These are phyloP conservation scores for Ogataea wickerhamii DNA, from an alignment of 805 yeast genomes.

Conservation along the genomic window DNA sequence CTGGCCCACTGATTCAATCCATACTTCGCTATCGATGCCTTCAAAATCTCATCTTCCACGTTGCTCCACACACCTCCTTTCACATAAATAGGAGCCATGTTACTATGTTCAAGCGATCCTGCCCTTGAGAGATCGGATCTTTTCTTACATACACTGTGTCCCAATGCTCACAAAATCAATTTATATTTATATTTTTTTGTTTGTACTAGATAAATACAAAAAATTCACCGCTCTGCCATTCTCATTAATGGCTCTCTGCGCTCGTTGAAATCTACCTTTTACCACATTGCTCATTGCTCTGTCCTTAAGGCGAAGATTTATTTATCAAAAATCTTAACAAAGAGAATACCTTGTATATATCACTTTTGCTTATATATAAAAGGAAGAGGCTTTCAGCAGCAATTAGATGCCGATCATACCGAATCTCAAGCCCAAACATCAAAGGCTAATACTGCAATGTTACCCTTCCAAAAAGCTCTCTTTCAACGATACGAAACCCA, in stretches of 20 bases:
- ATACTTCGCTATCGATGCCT: constrained; percentile 89
- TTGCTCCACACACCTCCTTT: constrained; percentile 92
- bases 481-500: constrained; percentile 77
- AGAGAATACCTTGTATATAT: no score
- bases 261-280: no score
- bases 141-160: not conserved
- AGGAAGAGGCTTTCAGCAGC: no score
- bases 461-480: constrained; percentile 75
- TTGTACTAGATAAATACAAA: no score
- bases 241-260: no score
- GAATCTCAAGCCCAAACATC: constrained; percentile 65
- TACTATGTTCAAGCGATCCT: constrained; percentile 10
- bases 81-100: constrained; percentile 62
- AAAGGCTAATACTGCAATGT: constrained; percentile 83
- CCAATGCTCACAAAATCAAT: not conserved
- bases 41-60: constrained; percentile 76
- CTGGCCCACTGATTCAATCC: constrained; percentile 95
- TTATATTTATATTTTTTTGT: no score
- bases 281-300: no score
- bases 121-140: not conserved
- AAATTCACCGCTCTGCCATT: no score
- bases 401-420: constrained; percentile 20
- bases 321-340: no score
- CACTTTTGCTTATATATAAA: no score
- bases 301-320: no score